These are phyloP conservation scores for Naganishia albida DNA, from an alignment of 1,284 basidiomycete genomes.

Conservation along the genomic window DNA sequence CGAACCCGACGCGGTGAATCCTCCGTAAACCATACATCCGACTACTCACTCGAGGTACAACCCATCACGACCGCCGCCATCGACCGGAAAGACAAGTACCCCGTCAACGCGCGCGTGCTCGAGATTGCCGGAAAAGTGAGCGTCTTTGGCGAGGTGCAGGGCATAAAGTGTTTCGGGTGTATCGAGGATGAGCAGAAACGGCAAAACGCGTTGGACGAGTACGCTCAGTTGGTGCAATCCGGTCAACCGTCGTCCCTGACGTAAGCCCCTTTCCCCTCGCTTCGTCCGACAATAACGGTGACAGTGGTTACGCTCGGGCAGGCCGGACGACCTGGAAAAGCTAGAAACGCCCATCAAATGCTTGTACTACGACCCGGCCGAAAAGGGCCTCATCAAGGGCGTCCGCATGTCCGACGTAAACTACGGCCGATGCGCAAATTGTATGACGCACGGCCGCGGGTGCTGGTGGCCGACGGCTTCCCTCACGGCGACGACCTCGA, in stretches of 20 bases:
- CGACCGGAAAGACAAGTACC: slow-evolving; percentile 22
- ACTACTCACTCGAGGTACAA: slow-evolving; percentile 14
- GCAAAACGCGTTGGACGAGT: slow-evolving; percentile 5
- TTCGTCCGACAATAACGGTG: background rate
- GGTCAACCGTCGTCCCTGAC: background rate
- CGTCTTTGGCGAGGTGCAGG: slow-evolving; percentile 2
- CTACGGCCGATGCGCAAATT: slow-evolving; percentile 21
- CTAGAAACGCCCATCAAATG: slow-evolving; percentile 2
- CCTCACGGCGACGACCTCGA: background rate
- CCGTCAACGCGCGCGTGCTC: slow-evolving; percentile 4
- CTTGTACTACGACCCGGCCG: slow-evolving; percentile 19
- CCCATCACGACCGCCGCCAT: slow-evolving; percentile 9
- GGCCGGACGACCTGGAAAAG: background rate
- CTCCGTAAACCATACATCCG: background rate
- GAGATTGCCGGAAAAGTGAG: slow-evolving; percentile 17
- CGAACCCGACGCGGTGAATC: background rate
- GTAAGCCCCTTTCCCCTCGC: background rate
- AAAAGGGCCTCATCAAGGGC: slow-evolving; percentile 20
- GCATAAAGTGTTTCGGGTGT: slow-evolving; percentile 24
- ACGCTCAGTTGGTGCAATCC: background rate
- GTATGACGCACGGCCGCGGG: slow-evolving; percentile 11
- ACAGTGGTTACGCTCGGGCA: background rate
- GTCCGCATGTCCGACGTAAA: slow-evolving; percentile 20
- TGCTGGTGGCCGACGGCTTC: slow-evolving; percentile 25
- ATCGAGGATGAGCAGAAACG: slow-evolving; percentile 6